Percentiles rank a stretch among this genome's conserved stretches.
Evolutionary conservation across 2,329 filamentous ascomycete species (phyloP).

Genomic region (Aspergillus ibericus): DNA sequence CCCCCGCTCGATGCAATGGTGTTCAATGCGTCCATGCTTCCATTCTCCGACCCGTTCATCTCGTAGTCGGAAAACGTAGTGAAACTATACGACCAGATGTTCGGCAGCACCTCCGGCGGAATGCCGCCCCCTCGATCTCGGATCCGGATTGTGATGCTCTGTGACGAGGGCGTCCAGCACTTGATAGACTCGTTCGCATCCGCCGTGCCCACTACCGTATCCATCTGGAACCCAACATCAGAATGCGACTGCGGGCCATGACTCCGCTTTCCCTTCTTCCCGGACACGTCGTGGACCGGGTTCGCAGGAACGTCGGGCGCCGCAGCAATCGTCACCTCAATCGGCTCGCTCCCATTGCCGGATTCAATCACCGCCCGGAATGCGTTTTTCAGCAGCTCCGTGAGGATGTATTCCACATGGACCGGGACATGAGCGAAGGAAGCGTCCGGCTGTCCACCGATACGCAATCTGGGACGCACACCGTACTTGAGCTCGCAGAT

Average conservation of each 20-base stretch:
- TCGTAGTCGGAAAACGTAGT: constrained; percentile 82
- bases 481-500: constrained; percentile 97
- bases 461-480: constrained; percentile 73
- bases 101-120: constrained; percentile 73
- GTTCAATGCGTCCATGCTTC: constrained; percentile 67
- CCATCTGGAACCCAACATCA: constrained; percentile 34
- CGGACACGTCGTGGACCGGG: constrained; percentile 40
- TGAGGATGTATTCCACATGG: constrained; percentile 96
- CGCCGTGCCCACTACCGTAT: constrained; percentile 27
- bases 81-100: constrained; percentile 97
- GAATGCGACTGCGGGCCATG: constrained; percentile 20
- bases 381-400: constrained; percentile 93
- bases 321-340: constrained; percentile 89
- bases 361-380: constrained; percentile 91
- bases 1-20: constrained; percentile 71
- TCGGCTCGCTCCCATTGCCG: constrained; percentile 73
- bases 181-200: constrained; percentile 36
- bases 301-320: constrained; percentile 53
- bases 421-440: constrained; percentile 92
- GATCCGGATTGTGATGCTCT: constrained; percentile 92
- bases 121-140: constrained; percentile 95
- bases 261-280: not conserved
- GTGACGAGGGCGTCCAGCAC: constrained; percentile 51
- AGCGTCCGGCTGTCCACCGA: constrained; percentile 84
- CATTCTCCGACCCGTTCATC: constrained; percentile 49